A percentile compares a stretch with the other conserved stretches of the same genome.
phyloP scores from a whole-genome alignment of 176 grass and related monocot genomes.

The Saccharum officinarum region DNA sequence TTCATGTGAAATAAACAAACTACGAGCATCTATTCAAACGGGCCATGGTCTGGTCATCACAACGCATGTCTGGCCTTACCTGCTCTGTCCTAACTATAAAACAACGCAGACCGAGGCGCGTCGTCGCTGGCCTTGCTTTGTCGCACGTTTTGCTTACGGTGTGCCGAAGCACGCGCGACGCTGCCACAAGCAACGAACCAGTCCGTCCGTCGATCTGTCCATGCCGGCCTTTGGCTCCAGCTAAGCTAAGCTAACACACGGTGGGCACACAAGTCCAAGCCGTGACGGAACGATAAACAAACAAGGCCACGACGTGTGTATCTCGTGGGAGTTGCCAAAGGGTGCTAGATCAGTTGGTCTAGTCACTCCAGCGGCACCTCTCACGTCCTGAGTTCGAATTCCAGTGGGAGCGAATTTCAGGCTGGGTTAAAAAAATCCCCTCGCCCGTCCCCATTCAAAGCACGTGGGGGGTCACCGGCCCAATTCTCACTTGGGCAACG shows the following conservation, averaged over 20 bases:
- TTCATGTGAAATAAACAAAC: background rate
- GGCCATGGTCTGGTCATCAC: background rate
- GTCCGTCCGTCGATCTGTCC: background rate
- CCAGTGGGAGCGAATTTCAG: no score
- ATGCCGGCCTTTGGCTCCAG: background rate
- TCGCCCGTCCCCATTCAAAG: no score
- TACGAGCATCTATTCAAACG: background rate
- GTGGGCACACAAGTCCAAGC: background rate
- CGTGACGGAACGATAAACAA: conserved; percentile 27
- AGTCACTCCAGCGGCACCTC: no score
- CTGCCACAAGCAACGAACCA: background rate
- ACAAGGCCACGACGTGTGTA: background rate
- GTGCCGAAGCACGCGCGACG: background rate
- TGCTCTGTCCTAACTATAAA: background rate
- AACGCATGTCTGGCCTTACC: background rate
- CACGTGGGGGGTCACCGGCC: no score
- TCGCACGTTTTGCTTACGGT: conserved; percentile 4
- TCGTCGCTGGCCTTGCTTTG: conserved; percentile 1
- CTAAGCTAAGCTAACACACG: background rate
- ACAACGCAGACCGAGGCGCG: background rate
- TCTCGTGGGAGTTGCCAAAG: conserved; percentile 13
- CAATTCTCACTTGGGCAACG: no score
- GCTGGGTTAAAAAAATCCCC: no score
- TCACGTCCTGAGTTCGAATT: no score
- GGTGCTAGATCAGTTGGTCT: no score